phyloP scores from a whole-genome alignment of 2,329 filamentous ascomycete species.

The Proliferodiscus dingleyae region DNA sequence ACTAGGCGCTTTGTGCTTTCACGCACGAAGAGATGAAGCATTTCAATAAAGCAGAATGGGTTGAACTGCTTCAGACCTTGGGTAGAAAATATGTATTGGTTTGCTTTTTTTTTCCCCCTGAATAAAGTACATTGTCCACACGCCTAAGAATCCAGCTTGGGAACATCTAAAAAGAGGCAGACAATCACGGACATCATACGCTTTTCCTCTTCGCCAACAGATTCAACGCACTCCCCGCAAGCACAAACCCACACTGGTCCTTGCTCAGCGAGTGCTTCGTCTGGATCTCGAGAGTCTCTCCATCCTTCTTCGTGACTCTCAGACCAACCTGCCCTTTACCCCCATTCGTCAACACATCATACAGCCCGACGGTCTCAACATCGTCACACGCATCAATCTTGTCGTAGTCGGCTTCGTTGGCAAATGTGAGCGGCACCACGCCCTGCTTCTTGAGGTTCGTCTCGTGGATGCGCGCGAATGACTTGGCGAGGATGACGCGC shows the following conservation, averaged over 20 bases:
- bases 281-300: slow-evolving; percentile 63
- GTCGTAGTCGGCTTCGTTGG: slow-evolving; percentile 82
- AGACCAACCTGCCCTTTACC: slow-evolving; percentile 75
- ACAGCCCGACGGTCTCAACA: slow-evolving; percentile 76
- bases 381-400: slow-evolving; percentile 76
- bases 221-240: slow-evolving; percentile 92
- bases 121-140: too few species aligned
- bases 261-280: slow-evolving; percentile 85
- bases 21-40: too few species aligned
- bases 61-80: too few species aligned
- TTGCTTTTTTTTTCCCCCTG: too few species aligned
- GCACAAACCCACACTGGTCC: slow-evolving; percentile 87
- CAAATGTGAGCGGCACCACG: slow-evolving; percentile 89
- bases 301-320: slow-evolving; percentile 56
- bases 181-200: slow-evolving; percentile 7
- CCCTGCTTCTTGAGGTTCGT: slow-evolving; percentile 98
- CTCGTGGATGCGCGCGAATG: slow-evolving; percentile 89
- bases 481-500: slow-evolving; percentile 77
- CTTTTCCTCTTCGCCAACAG: slow-evolving; percentile 61
- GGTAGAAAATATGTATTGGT: too few species aligned
- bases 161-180: too few species aligned
- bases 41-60: too few species aligned
- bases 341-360: slow-evolving; percentile 71
- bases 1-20: too few species aligned
- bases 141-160: too few species aligned